Base-by-base conservation (phyloP, 2,329 filamentous ascomycete genomes). In the Fusarium sp. region DNA sequence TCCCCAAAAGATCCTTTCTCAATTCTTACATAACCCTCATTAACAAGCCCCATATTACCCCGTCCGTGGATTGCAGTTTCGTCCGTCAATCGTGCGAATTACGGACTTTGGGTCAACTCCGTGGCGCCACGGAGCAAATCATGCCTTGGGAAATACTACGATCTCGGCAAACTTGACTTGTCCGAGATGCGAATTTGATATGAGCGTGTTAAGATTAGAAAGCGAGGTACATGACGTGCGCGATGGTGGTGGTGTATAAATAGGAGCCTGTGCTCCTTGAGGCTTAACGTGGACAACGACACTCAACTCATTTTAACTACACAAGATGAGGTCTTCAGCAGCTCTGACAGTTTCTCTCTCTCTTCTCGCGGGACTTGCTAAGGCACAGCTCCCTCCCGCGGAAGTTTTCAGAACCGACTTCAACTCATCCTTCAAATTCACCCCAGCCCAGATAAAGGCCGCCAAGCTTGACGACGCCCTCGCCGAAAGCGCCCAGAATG, bases 391-490 rank as follows among this genome's bases (percentile, higher is more conserved):
- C 3, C 59, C 40, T 14, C 40, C 40, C 1, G 42, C 59, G 16
- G 22, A 47, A 24, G 29, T 62, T 16, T 62, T 62, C 5, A 62
- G 59, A 13, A 62, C 59, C 27, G 42, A 62, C 42, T 62, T 62
- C 16, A 62, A 62, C 59, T 62, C 59, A 16, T 62, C 59, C 13
- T 62, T 62, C 31, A 50, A 37, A 18, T 37, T 62, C 6, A 62
- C 42, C 20, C 31, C 59, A 10, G 24, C 59, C 22, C 59, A 62
- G 5, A 62, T 62, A 22, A 31, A 62, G 27, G 59, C 59, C 3
- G 59, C 59, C 9, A 22, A 62, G 7, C 42, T 62, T 9, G 14
- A 16, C 22, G 42, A 62, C 7, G 22, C 40, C 59, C 29, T 50
- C 2, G 42, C n/a, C 11, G 20, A 62, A 4, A 62, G 59, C 31